phyloP scores from a whole-genome alignment of 2,329 filamentous ascomycete species.

The Cryphonectria japonica region DNA sequence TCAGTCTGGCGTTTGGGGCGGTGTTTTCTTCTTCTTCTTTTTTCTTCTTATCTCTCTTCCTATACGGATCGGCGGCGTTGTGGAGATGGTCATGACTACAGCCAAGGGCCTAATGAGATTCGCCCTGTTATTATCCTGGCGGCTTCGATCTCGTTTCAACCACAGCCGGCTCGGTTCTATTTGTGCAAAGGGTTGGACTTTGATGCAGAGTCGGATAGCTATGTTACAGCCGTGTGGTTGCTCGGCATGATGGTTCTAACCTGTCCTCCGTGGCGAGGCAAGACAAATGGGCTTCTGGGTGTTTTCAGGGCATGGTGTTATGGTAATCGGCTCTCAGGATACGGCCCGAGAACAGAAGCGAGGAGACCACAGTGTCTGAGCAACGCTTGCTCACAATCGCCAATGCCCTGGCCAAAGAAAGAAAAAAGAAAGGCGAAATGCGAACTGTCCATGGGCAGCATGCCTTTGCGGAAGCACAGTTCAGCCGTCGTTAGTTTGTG shows the following conservation, averaged over 20 bases:
- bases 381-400: conserved; percentile 23
- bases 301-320: conserved; percentile 27
- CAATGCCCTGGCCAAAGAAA: background rate
- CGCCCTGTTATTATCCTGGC: background rate
- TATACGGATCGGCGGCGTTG: conserved; percentile 25
- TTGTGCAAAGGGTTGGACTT: background rate
- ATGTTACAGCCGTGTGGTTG: conserved; percentile 21
- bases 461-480: conserved; percentile 13
- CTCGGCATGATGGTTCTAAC: conserved; percentile 18
- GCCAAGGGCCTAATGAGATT: background rate
- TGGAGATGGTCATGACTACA: conserved; percentile 11
- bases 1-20: conserved; percentile 30
- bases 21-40: background rate
- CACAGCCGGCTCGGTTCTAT: background rate
- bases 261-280: conserved; percentile 16
- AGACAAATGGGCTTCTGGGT: conserved; percentile 12
- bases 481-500: conserved; percentile 20
- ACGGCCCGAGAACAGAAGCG: conserved; percentile 15
- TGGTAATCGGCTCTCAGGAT: conserved; percentile 11
- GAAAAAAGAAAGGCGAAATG: conserved; percentile 3
- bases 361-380: conserved; percentile 8
- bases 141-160: background rate
- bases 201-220: conserved; percentile 4
- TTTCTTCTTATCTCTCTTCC: background rate
- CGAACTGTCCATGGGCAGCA: conserved; percentile 13